phyloP scores from a whole-genome alignment of 441 rosid genomes.

The Iberis amara region DNA sequence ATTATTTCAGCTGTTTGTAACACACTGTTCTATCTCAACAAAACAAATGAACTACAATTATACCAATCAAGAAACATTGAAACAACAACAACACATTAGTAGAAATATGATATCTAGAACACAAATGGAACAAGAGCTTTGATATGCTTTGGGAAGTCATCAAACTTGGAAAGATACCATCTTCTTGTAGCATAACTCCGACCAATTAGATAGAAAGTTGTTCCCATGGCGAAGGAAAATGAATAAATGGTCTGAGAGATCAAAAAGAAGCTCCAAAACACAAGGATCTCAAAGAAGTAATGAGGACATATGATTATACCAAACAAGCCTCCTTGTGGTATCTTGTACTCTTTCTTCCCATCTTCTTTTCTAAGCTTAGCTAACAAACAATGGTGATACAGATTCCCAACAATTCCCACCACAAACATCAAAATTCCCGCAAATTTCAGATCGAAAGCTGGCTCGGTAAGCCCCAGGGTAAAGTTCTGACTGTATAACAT shows the following conservation, averaged over 20 bases:
- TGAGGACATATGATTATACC: conserved; percentile 59
- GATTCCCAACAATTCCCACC: conserved; percentile 55
- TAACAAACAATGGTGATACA: conserved; percentile 68
- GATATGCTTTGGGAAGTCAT: conserved; percentile 46
- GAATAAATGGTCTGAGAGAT: conserved; percentile 55
- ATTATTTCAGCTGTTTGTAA: no score
- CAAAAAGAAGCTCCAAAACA: conserved; percentile 45
- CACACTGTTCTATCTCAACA: no score
- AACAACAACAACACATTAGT: no score
- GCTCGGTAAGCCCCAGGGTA: conserved; percentile 36
- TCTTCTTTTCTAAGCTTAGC: conserved; percentile 46
- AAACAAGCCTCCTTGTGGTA: conserved; percentile 66
- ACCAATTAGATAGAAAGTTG: conserved; percentile 41
- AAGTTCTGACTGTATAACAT: conserved; percentile 50
- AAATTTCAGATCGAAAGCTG: conserved; percentile 42
- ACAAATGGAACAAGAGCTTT: conserved; percentile 54
- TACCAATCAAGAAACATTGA: no score
- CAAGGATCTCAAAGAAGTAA: conserved; percentile 64
- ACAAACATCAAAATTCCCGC: conserved; percentile 41
- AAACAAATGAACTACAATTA: no score
- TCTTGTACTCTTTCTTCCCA: conserved; percentile 47
- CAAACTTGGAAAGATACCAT: conserved; percentile 70
- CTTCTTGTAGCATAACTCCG: conserved; percentile 58
- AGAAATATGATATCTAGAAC: conserved; percentile 28
- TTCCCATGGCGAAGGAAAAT: conserved; percentile 34